phyloP scores from a whole-genome alignment of 1,284 basidiomycete species.

The Ustilago cynodontis region DNA sequence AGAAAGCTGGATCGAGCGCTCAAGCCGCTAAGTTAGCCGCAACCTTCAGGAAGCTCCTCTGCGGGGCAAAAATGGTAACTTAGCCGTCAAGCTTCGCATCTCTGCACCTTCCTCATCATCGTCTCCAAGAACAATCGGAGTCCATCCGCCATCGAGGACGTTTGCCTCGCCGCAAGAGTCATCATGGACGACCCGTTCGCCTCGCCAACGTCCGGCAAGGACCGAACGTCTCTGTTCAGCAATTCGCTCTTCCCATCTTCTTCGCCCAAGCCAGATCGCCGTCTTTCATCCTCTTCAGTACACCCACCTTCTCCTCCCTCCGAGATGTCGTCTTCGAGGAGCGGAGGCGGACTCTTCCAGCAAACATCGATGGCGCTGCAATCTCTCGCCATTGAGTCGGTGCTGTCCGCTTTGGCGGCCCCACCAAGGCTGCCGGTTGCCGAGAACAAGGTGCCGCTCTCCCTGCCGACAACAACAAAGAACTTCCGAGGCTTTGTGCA shows the following conservation, averaged over 20 bases:
- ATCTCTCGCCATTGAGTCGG: conserved; percentile 56
- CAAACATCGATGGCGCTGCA: conserved; percentile 57
- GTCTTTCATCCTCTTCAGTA: conserved; percentile 30
- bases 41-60: neutral
- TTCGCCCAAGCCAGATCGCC: conserved; percentile 16
- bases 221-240: conserved; percentile 37
- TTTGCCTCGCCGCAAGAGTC: neutral
- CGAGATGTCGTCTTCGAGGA: conserved; percentile 18
- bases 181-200: conserved; percentile 38
- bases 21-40: neutral
- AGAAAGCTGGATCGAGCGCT: conserved; percentile 10
- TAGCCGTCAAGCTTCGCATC: conserved; percentile 1
- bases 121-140: neutral
- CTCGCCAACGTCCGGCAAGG: conserved; percentile 40
- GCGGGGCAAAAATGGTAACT: conserved; percentile 6
- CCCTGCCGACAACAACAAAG: conserved; percentile 63
- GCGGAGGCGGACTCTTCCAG: conserved; percentile 30
- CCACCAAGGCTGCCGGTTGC: conserved; percentile 63
- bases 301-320: conserved; percentile 19
- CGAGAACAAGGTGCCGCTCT: conserved; percentile 64
- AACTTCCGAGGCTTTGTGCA: conserved; percentile 69
- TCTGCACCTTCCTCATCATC: conserved; percentile 3
- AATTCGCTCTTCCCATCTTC: conserved; percentile 31
- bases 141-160: conserved; percentile 1
- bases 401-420: conserved; percentile 57